Evolutionary conservation across 2,329 filamentous ascomycete genomes (phyloP), one percentile per base, ranked within the genome.

Genomic region (Exophiala xenobiotica): DNA sequence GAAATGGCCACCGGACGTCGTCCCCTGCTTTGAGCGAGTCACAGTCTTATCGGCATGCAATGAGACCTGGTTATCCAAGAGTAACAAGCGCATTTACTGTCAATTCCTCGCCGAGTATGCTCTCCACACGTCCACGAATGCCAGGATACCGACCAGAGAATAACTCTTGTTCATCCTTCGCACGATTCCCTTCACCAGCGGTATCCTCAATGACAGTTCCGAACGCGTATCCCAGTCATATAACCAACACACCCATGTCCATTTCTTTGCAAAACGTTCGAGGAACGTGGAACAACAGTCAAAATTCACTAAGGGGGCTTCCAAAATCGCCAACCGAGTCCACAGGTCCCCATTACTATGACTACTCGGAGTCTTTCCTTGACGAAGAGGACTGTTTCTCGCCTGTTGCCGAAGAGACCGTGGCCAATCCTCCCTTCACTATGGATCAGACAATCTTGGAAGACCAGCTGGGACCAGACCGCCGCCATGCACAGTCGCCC

Each of bases 321-420:
- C 51, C 56, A 24, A 52, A 56, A 40, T 62, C 61, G 3, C 52
- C 56, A 8, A 61, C 61, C 7, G 58, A 49, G 24, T 63, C 58
- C 9, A 57, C 53, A 6, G 47, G 45, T 4, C 59, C 61, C 45
- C 52, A 50, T 14, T 63, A 62, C 33, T 63, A 62, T 51, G 61
- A 63, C 43, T 63, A 63, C 39, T 60, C 60, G 8, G 61, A 63
- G 41, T 61, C 56, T 2, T 63, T 61, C 45, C 12, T 56, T n/a
- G 53, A 56, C 31, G 57, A 56, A 31, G 57, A 60, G 38, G 53
- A 60, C 20, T 52, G 49, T 35, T 50, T 55, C 43, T 55, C 43
- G 6, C 51, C 51, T 4, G 20, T 24, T 11, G 33, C 35, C 12
- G 48, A 50, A 6, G 46, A 54, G 37, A 8, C 44, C 27, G 24